phyloP scores from a whole-genome alignment of 148 eudicot genomes.

The Pharnaceum exiguum region DNA sequence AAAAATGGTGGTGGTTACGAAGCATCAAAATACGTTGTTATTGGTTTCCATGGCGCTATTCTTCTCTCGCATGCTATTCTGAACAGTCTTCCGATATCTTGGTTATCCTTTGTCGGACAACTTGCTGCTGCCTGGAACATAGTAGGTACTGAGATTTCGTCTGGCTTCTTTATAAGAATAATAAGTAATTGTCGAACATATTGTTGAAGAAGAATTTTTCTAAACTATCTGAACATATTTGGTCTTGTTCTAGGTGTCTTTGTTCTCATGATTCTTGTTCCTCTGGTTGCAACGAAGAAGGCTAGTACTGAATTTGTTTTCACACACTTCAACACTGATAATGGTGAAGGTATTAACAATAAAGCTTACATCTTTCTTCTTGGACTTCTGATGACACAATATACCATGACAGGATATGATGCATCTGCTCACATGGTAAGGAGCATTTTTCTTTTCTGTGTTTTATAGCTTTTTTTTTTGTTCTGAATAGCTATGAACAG shows the following conservation, averaged over 20 bases:
- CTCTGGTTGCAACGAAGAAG: slow-evolving; percentile 67
- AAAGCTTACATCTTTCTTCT: slow-evolving; percentile 73
- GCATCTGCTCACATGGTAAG: slow-evolving; percentile 98
- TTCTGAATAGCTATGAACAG: too few species aligned
- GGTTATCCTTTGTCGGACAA: slow-evolving; percentile 85
- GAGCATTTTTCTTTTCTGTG: background rate
- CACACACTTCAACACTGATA: slow-evolving; percentile 84
- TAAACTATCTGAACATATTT: background rate
- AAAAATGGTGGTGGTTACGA: slow-evolving; percentile 88
- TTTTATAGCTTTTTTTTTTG: background rate
- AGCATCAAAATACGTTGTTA: slow-evolving; percentile 78
- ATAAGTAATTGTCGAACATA: background rate
- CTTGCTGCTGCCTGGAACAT: slow-evolving; percentile 93
- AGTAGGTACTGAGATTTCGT: slow-evolving; percentile 36
- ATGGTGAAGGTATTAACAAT: slow-evolving; percentile 56
- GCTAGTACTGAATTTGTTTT: slow-evolving; percentile 87
- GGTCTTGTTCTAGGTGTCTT: slow-evolving; percentile 62
- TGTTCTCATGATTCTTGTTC: slow-evolving; percentile 82
- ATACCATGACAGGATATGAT: slow-evolving; percentile 83
- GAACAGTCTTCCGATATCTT: slow-evolving; percentile 82
- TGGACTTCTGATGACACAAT: slow-evolving; percentile 96
- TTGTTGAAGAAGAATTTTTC: background rate
- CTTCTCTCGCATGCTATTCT: slow-evolving; percentile 70
- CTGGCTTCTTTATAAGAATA: background rate
- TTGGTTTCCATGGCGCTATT: slow-evolving; percentile 68